These are phyloP conservation scores for Uronychia binucleata DNA, from an alignment of 73 alveolate species.

Conservation along the genomic window DNA sequence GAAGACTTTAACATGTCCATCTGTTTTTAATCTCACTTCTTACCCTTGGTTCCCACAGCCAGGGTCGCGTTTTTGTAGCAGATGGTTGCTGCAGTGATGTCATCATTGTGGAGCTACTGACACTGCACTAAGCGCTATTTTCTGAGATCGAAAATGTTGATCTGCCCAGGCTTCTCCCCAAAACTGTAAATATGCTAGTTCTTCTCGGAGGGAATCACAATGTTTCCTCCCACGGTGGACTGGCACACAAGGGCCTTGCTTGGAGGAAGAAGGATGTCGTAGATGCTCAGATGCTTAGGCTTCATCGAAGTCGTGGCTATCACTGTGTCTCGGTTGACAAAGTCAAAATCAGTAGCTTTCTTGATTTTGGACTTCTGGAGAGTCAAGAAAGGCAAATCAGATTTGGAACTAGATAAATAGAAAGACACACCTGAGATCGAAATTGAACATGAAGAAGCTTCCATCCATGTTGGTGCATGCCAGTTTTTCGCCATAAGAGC, in stretches of 20 bases:
- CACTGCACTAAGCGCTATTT: constrained; percentile 14
- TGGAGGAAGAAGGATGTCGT: constrained; percentile 41
- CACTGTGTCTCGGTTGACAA: constrained; percentile 54
- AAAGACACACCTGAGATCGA: constrained; percentile 6
- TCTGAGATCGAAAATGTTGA: constrained; percentile 41
- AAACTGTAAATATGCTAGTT: constrained; percentile 16
- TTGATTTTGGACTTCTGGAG: constrained; percentile 22
- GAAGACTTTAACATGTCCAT: constrained; percentile 47
- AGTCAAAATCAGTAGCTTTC: constrained; percentile 47
- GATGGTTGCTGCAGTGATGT: constrained; percentile 43
- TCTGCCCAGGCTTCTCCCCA: constrained; percentile 49
- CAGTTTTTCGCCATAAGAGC: constrained; percentile 55
- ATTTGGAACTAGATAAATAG: constrained; percentile 1
- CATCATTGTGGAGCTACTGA: constrained; percentile 40
- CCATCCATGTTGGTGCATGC: constrained; percentile 47
- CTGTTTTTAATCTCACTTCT: neutral
- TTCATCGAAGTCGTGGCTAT: constrained; percentile 27
- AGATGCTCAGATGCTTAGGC: constrained; percentile 34
- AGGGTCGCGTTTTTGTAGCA: constrained; percentile 20
- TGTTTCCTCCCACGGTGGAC: constrained; percentile 43
- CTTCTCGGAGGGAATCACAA: constrained; percentile 14
- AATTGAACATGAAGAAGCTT: constrained; percentile 32
- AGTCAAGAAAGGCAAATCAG: constrained; percentile 16
- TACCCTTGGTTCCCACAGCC: constrained; percentile 32
- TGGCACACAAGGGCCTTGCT: constrained; percentile 17